These are phyloP conservation scores for Lentinula boryana DNA, from an alignment of 768 basidiomycete species.

Conservation along the genomic window DNA sequence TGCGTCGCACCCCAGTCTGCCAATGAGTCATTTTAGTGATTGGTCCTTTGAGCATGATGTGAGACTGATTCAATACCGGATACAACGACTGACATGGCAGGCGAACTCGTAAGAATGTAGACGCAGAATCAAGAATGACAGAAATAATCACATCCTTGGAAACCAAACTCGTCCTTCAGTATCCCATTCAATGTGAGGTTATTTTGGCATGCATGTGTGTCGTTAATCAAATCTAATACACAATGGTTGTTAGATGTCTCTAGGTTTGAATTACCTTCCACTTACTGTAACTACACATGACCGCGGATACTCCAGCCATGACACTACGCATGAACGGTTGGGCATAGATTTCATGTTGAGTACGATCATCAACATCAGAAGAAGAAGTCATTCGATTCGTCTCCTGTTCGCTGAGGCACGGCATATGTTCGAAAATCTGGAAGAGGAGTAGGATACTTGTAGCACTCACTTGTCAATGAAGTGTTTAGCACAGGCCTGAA, in stretches of 20 bases:
- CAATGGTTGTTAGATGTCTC: not conserved
- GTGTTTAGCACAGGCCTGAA: slow-evolving; percentile 87
- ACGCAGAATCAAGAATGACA: not conserved
- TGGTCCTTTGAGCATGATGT: not conserved
- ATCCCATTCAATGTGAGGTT: slow-evolving; percentile 64
- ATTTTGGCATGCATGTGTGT: slow-evolving; percentile 73
- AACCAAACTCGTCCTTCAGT: slow-evolving; percentile 68
- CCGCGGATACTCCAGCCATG: slow-evolving; percentile 64
- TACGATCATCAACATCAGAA: slow-evolving; percentile 76
- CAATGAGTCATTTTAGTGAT: not conserved
- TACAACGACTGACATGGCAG: slow-evolving; percentile 42
- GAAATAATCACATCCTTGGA: slow-evolving; percentile 53
- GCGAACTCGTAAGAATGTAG: not conserved
- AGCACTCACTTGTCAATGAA: slow-evolving; percentile 62
- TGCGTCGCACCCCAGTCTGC: slow-evolving; percentile 61
- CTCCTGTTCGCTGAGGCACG: slow-evolving; percentile 55
- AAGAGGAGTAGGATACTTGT: not conserved
- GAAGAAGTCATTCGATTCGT: slow-evolving; percentile 46
- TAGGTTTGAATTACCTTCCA: not conserved
- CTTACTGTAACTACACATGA: slow-evolving; percentile 53
- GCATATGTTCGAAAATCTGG: not conserved
- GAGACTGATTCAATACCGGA: slow-evolving; percentile 19
- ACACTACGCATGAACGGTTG: slow-evolving; percentile 67
- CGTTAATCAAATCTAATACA: slow-evolving; percentile 52
- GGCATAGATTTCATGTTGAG: slow-evolving; percentile 69